These are phyloP conservation scores for Globisporangium emineosum DNA, from an alignment of 352 stramenopile genomes.

Conservation along the genomic window DNA sequence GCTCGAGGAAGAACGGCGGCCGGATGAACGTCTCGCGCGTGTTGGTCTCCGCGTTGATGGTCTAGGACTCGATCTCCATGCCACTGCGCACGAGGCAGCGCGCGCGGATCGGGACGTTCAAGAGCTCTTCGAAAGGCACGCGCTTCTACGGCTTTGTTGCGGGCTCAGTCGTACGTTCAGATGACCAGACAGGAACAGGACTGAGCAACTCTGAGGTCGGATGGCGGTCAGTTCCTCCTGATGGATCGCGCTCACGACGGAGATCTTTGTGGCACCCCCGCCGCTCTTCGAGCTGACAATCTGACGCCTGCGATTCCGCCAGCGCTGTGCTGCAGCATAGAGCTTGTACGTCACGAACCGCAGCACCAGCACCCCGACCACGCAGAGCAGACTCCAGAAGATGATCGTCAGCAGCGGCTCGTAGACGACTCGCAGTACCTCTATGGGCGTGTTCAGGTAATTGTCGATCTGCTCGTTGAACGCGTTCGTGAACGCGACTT, in stretches of 20 bases:
- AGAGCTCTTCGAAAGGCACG: slow-evolving; percentile 43
- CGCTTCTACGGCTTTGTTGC: slow-evolving; percentile 32
- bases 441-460: slow-evolving; percentile 14
- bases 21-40: slow-evolving; percentile 33
- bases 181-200: slow-evolving; percentile 1
- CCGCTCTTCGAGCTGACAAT: neutral
- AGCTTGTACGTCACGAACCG: slow-evolving; percentile 18
- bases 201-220: slow-evolving; percentile 10
- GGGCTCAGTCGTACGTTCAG: neutral
- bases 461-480: slow-evolving; percentile 32
- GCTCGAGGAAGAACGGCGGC: slow-evolving; percentile 33
- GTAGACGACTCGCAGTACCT: slow-evolving; percentile 39
- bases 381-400: slow-evolving; percentile 20
- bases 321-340: neutral
- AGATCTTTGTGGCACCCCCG: neutral
- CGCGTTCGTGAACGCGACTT: slow-evolving; percentile 31
- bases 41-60: slow-evolving; percentile 15
- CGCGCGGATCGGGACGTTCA: slow-evolving; percentile 45
- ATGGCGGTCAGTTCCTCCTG: neutral
- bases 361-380: slow-evolving; percentile 12
- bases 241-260: neutral
- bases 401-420: slow-evolving; percentile 24
- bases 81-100: slow-evolving; percentile 35
- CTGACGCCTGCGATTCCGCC: neutral
- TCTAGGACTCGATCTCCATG: slow-evolving; percentile 17